These are phyloP conservation scores for Beta lomatogona DNA, from an alignment of 179 eudicot species.

Conservation along the genomic window DNA sequence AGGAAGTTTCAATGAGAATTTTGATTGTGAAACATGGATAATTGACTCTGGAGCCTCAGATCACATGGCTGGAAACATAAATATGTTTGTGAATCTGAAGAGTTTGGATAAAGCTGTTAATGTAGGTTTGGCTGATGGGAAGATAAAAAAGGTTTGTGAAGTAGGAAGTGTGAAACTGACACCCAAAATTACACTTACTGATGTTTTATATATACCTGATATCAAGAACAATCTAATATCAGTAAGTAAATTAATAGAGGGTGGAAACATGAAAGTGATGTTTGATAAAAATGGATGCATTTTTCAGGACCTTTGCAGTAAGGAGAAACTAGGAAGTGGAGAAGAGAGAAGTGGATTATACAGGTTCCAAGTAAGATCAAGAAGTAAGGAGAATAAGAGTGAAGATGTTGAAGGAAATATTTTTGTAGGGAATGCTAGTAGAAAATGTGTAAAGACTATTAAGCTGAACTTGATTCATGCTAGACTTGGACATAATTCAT, in stretches of 20 bases:
- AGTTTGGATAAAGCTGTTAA: not conserved
- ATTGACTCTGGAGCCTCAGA: not conserved
- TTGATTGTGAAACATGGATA: not conserved
- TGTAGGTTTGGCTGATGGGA: not conserved
- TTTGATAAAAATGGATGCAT: not conserved
- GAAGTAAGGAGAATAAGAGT: not conserved
- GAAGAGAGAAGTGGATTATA: not conserved
- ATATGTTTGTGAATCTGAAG: not conserved
- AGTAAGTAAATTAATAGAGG: not conserved
- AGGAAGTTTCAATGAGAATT: not conserved
- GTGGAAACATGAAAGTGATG: not conserved
- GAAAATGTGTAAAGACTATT: not conserved
- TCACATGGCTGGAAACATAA: not conserved
- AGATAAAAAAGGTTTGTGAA: not conserved
- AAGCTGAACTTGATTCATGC: not conserved
- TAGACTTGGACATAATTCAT: not conserved
- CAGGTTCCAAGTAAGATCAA: not conserved
- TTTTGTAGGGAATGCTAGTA: too few species aligned
- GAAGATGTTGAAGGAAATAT: not conserved
- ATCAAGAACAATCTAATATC: slow-evolving; percentile 4
- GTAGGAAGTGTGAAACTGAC: not conserved
- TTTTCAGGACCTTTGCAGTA: not conserved
- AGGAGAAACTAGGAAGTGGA: not conserved
- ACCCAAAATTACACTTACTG: not conserved
- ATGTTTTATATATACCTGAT: not conserved